phyloP scores from a whole-genome alignment of 225 moss, liverwort and hornwort species.

The Takakia lepidozioides region DNA sequence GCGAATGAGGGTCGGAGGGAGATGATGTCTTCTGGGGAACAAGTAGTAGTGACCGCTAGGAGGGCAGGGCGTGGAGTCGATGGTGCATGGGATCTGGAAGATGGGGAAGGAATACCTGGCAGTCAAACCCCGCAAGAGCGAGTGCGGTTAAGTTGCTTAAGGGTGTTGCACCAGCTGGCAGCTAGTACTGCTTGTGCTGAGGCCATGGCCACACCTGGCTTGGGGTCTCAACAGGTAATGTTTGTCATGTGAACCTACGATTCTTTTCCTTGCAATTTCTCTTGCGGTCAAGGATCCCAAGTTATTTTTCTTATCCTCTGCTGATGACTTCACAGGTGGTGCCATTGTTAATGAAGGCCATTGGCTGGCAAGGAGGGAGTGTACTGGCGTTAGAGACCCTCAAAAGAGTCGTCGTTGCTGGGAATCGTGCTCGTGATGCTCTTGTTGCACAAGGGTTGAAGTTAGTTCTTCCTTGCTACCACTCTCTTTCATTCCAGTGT shows the following conservation, averaged over 20 bases:
- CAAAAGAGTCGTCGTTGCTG: constrained; percentile 85
- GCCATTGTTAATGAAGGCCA: constrained; percentile 91
- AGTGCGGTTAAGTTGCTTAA: constrained; percentile 79
- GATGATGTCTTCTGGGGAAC: constrained; percentile 49
- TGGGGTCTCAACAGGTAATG: constrained; percentile 81
- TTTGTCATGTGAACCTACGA: too few species aligned
- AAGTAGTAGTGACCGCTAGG: constrained; percentile 23
- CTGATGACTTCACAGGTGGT: constrained; percentile 84
- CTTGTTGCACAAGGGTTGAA: constrained; percentile 93
- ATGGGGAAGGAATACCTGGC: constrained; percentile 47
- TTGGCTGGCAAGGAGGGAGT: constrained; percentile 95
- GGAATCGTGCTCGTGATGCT: constrained; percentile 90
- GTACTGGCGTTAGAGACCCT: constrained; percentile 87
- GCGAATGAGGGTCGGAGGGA: constrained; percentile 86
- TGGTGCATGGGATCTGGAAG: constrained; percentile 49
- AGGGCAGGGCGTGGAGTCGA: constrained; percentile 23
- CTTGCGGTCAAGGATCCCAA: constrained; percentile 1
- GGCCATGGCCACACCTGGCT: constrained; percentile 93
- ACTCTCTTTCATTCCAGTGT: too few species aligned
- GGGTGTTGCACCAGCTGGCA: constrained; percentile 90
- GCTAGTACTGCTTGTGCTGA: constrained; percentile 94
- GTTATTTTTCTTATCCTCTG: constrained; percentile 9
- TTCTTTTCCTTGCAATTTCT: background rate
- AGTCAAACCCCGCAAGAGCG: constrained; percentile 77
- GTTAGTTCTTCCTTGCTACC: constrained; percentile 41